phyloP scores from a whole-genome alignment of 2,329 filamentous ascomycete species.

The Neoascochyta sp. region DNA sequence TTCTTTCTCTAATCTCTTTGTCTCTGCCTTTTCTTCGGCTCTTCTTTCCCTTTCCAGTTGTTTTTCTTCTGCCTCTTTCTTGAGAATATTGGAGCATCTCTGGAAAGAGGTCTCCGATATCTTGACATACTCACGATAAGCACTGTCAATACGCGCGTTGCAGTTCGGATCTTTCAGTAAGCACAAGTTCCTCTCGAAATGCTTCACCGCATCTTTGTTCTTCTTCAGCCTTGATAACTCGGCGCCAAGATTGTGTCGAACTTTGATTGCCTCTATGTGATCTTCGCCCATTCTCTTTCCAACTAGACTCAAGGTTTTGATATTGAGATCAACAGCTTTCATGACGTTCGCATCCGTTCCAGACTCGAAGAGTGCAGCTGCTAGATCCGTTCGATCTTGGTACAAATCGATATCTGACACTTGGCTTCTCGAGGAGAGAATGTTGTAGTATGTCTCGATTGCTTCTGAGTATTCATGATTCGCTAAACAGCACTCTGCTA shows the following conservation, averaged over 20 bases:
- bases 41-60: background rate
- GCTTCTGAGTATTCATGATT: no score
- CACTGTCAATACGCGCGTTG: no score
- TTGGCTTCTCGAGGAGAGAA: no score
- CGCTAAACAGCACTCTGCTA: no score
- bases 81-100: no score
- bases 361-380: background rate
- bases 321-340: background rate
- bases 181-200: background rate
- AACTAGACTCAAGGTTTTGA: no score
- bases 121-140: no score
- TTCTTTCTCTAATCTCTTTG: conserved; percentile 1
- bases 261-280: background rate
- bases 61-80: background rate
- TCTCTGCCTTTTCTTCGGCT: background rate
- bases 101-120: no score
- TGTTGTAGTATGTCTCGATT: no score
- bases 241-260: conserved; percentile 1
- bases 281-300: background rate
- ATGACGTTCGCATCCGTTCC: background rate
- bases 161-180: background rate
- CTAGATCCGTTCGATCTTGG: background rate
- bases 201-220: background rate
- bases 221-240: background rate
- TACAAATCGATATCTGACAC: no score